These are phyloP conservation scores for Fusarium proliferatum DNA, from an alignment of 2,329 filamentous ascomycete species.

Conservation along the genomic window DNA sequence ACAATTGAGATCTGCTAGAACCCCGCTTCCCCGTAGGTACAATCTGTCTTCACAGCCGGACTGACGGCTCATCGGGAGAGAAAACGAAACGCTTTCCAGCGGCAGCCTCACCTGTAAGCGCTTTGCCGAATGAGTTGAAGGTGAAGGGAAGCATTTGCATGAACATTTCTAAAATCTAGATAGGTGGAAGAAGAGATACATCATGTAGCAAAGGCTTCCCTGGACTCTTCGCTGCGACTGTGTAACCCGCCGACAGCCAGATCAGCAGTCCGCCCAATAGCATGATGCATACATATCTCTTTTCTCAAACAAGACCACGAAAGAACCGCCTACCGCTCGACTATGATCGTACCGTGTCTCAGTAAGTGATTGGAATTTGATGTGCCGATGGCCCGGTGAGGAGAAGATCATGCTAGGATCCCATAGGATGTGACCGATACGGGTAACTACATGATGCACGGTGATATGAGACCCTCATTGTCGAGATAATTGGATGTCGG, in stretches of 20 bases:
- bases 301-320: accelerated
- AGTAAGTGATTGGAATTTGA: neutral
- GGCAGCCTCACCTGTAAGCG: accelerated
- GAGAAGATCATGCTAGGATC: neutral
- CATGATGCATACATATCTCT: neutral
- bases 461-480: accelerated
- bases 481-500: neutral
- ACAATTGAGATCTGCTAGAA: neutral
- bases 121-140: no score
- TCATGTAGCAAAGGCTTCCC: neutral
- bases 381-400: neutral
- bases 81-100: accelerated
- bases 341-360: neutral
- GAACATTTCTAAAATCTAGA: accelerated
- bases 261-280: neutral
- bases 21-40: neutral
- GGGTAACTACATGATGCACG: neutral
- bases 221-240: no score
- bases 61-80: neutral
- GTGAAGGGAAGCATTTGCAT: no score
- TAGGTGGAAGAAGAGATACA: accelerated
- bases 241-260: neutral
- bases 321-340: neutral
- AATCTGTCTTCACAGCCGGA: no score
- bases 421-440: neutral